A percentile compares a stretch with the other conserved stretches of the same genome.
phyloP scores from a whole-genome alignment of 163 green algal species.

The Volvox carteri region DNA sequence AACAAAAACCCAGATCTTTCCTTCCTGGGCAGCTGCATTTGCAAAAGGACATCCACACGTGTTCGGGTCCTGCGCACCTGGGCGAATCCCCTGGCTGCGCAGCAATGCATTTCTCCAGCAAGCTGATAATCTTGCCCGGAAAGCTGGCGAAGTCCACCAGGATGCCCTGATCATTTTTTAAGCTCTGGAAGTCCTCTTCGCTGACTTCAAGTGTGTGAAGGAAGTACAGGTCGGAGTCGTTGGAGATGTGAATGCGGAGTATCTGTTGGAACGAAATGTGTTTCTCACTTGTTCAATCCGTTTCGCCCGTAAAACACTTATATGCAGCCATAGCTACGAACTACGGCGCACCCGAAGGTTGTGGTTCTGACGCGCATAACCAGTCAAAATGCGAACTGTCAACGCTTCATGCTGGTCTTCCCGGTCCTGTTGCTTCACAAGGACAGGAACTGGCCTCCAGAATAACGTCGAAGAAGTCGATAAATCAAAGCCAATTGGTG shows the following conservation, averaged over 20 bases:
- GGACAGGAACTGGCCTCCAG: constrained; percentile 80
- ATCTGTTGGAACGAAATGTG: constrained; percentile 69
- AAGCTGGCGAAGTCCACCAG: constrained; percentile 94
- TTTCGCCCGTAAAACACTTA: not conserved
- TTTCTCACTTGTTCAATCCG: not conserved
- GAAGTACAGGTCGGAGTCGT: constrained; percentile 85
- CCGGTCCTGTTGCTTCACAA: constrained; percentile 71
- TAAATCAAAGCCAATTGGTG: constrained; percentile 70
- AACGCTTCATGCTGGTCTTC: constrained; percentile 80
- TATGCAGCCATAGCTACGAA: not conserved
- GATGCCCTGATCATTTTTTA: constrained; percentile 93
- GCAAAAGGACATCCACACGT: no score
- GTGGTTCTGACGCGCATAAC: constrained; percentile 75
- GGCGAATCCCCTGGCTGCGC: constrained; percentile 69
- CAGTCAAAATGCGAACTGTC: constrained; percentile 82
- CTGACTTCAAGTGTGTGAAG: constrained; percentile 91
- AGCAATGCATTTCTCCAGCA: constrained; percentile 87
- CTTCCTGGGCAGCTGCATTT: no score
- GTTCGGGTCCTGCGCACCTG: constrained; percentile 59
- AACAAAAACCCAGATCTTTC: no score
- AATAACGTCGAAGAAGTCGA: constrained; percentile 77
- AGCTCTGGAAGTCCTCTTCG: constrained; percentile 90
- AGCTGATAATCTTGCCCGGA: constrained; percentile 86
- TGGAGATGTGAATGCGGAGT: constrained; percentile 83
- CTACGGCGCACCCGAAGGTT: constrained; percentile 70